A percentile compares a stretch with the other conserved stretches of the same genome.
Conservation (phyloP, 2,329 filamentous ascomycete genomes). For the Penicillium verrucosum region DNA sequence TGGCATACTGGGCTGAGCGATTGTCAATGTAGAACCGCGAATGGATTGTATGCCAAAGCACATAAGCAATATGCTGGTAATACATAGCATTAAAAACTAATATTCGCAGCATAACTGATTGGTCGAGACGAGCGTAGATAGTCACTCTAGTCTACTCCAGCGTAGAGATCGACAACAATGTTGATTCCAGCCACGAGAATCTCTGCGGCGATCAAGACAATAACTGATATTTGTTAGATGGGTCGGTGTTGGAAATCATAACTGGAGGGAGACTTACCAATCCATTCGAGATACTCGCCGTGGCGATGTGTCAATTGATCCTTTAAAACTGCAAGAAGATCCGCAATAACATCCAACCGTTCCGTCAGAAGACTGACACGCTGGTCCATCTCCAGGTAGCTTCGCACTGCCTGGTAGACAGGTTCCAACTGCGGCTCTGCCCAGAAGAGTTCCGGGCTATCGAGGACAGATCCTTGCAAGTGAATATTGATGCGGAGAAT, state of each 20-base stretch:
- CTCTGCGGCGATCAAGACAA: slow-evolving; percentile 91
- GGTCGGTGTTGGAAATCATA: neutral
- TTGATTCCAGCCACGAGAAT: slow-evolving; percentile 91
- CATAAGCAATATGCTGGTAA: neutral
- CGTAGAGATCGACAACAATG: slow-evolving; percentile 91
- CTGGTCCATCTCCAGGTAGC: slow-evolving; percentile 98
- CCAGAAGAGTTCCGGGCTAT: slow-evolving; percentile 98
- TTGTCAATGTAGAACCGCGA: neutral
- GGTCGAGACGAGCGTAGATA: neutral
- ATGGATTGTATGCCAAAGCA: neutral
- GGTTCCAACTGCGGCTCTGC: slow-evolving; percentile 95
- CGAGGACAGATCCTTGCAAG: slow-evolving; percentile 91
- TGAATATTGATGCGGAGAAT: slow-evolving; percentile 98
- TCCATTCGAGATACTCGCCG: slow-evolving; percentile 85
- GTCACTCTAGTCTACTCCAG: slow-evolving; percentile 53
- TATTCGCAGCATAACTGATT: neutral
- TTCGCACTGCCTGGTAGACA: slow-evolving; percentile 90
- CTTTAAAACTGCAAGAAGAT: slow-evolving; percentile 87
- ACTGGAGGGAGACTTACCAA: slow-evolving; percentile 59
- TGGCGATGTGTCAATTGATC: slow-evolving; percentile 93
- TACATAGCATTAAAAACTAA: neutral
- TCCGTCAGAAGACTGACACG: slow-evolving; percentile 85
- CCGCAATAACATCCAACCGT: slow-evolving; percentile 85
- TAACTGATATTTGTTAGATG: slow-evolving; percentile 57
- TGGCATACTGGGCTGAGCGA: neutral